Percentiles rank a stretch among this genome's conserved stretches.
phyloP scores from a whole-genome alignment of 129 eudicot genomes.

The Centella asiatica region DNA sequence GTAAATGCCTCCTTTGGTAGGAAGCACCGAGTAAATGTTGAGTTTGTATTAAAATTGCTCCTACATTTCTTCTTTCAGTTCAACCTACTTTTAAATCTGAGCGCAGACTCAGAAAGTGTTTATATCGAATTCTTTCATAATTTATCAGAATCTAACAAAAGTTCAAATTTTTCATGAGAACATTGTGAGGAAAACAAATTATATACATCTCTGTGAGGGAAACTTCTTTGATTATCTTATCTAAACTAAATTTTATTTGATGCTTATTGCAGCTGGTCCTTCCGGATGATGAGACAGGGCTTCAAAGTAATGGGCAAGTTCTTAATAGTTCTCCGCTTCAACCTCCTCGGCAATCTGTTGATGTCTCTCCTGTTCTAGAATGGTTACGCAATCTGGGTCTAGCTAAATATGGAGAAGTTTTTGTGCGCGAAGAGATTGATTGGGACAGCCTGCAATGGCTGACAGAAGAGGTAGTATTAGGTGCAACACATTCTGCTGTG shows the following conservation, averaged over 20 bases:
- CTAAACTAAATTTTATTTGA: not conserved
- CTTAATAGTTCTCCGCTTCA: slow-evolving; percentile 38
- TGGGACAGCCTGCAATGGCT: slow-evolving; percentile 75
- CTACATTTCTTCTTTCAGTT: too few species aligned
- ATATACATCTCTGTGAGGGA: not conserved
- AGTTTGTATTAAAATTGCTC: too few species aligned
- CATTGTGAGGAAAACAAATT: not conserved
- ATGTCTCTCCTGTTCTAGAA: slow-evolving; percentile 38
- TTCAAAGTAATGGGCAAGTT: slow-evolving; percentile 44
- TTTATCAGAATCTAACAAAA: not conserved
- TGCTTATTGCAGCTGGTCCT: slow-evolving; percentile 39
- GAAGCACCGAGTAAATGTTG: not conserved
- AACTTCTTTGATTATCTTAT: not conserved
- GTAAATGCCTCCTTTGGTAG: not conserved
- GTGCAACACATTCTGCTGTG: too few species aligned
- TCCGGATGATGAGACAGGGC: slow-evolving; percentile 18
- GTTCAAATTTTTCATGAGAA: not conserved
- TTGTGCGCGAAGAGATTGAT: slow-evolving; percentile 76
- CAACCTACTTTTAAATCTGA: not conserved
- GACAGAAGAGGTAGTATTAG: slow-evolving; percentile 86
- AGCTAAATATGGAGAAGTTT: slow-evolving; percentile 66
- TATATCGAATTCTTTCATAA: not conserved
- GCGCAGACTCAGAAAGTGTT: not conserved
- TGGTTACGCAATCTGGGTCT: slow-evolving; percentile 80
- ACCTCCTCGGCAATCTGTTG: slow-evolving; percentile 25